These are phyloP conservation scores for Nakazawaea ernobii DNA, from an alignment of 805 yeast genomes.

Conservation along the genomic window DNA sequence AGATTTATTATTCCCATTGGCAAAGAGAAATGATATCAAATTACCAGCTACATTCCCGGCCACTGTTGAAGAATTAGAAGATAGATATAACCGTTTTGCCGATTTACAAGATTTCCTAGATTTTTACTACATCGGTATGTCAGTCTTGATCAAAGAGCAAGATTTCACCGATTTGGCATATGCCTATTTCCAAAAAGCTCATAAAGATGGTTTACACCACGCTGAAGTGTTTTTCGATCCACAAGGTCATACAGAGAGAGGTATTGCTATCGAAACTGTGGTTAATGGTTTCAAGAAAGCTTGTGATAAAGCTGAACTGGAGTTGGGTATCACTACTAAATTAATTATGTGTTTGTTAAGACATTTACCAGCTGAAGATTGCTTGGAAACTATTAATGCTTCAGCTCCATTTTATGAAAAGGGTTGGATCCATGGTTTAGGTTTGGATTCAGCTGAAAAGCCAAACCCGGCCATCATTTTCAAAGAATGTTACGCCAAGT, in stretches of 20 bases:
- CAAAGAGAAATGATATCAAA: constrained; percentile 53
- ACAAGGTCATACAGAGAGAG: constrained; percentile 74
- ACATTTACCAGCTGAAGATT: constrained; percentile 60
- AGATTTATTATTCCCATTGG: constrained; percentile 61
- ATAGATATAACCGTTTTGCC: constrained; percentile 54
- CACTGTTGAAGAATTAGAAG: constrained; percentile 49
- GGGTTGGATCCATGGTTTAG: constrained; percentile 69
- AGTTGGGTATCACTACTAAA: constrained; percentile 60
- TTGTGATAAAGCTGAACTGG: constrained; percentile 50
- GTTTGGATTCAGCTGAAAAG: constrained; percentile 75
- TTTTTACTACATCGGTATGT: constrained; percentile 76
- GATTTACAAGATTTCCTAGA: constrained; percentile 75
- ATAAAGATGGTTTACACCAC: constrained; percentile 55
- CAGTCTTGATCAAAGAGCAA: constrained; percentile 59
- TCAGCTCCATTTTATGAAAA: constrained; percentile 46
- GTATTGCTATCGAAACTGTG: constrained; percentile 52
- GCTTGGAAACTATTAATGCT: constrained; percentile 49
- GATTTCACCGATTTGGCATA: constrained; percentile 79
- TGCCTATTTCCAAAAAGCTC: constrained; percentile 59
- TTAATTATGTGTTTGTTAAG: constrained; percentile 79
- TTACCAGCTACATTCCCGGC: constrained; percentile 63
- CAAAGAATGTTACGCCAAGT: constrained; percentile 50
- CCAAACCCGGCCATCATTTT: constrained; percentile 75
- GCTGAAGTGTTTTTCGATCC: constrained; percentile 82
- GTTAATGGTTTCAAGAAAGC: constrained; percentile 66